Evolutionary conservation across 225 moss, liverwort and hornwort genomes (phyloP).

Genomic region (Thuidium tamariscinum): DNA sequence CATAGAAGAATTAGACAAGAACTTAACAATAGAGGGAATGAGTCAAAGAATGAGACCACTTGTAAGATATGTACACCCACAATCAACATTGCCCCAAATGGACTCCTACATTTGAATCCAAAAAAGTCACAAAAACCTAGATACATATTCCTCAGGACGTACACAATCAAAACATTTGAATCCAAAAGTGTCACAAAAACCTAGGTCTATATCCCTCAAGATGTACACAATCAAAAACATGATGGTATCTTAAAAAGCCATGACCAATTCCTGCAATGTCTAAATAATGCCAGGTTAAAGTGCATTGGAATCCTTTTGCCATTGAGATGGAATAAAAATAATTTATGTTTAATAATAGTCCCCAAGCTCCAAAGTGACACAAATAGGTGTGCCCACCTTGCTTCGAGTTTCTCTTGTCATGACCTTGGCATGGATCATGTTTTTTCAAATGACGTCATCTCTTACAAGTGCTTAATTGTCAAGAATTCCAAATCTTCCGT

Average conservation of each 20-base stretch:
- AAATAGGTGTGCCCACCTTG: not conserved
- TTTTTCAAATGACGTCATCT: conserved; percentile 9
- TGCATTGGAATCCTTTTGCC: fast-evolving
- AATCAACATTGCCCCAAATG: not conserved
- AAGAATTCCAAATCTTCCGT: not conserved
- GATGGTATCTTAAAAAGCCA: fast-evolving
- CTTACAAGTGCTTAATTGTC: conserved; percentile 4
- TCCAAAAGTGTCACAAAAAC: too few species aligned
- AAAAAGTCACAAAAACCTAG: not conserved
- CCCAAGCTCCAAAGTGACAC: not conserved
- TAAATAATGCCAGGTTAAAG: fast-evolving
- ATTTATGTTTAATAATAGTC: not conserved
- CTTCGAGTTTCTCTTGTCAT: not conserved
- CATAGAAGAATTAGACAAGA: too few species aligned
- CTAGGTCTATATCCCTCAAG: not conserved
- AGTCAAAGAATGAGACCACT: not conserved
- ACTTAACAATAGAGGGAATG: too few species aligned
- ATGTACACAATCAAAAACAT: not conserved
- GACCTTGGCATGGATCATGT: not conserved
- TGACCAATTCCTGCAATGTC: not conserved
- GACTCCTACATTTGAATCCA: not conserved
- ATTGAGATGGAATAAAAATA: not conserved
- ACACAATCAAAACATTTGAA: not conserved
- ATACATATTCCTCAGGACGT: not conserved
- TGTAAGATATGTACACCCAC: not conserved